Percentiles rank a stretch among this genome's conserved stretches.
Evolutionary conservation across 2,329 filamentous ascomycete genomes (phyloP).

Genomic region (Fusarium domesticum): DNA sequence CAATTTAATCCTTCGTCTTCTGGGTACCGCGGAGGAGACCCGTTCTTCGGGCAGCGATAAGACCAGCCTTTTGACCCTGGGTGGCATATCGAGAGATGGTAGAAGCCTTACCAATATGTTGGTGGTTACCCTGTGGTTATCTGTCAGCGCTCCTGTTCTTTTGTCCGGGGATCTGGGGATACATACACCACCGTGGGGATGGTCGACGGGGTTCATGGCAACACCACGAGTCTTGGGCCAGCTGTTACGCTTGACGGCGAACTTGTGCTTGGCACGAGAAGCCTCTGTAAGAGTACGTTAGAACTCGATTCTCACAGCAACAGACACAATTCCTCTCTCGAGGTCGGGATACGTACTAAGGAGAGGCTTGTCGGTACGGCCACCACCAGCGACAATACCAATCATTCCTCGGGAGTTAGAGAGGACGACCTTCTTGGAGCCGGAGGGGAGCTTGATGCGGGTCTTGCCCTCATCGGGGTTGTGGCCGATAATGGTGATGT

Average conservation of each 20-base stretch:
- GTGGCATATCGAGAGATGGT: conserved; percentile 98
- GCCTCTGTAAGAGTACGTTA: conserved; percentile 69
- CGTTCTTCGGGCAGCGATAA: conserved; percentile 98
- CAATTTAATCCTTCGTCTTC: conserved; percentile 93
- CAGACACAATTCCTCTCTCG: not conserved
- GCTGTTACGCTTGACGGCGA: conserved; percentile 99
- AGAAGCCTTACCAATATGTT: conserved; percentile 99
- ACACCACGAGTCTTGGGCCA: conserved; percentile 99
- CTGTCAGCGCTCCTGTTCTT: conserved; percentile 38
- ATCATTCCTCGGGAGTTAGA: conserved; percentile 96
- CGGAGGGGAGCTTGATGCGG: conserved; percentile 97
- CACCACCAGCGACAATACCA: conserved; percentile 98
- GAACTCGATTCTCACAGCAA: conserved; percentile 25
- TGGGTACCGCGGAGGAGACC: conserved; percentile 99
- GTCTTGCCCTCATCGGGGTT: conserved; percentile 99
- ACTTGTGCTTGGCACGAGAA: conserved; percentile 99
- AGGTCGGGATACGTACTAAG: conserved; percentile 64
- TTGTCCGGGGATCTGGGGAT: conserved; percentile 8
- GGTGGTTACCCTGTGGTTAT: conserved; percentile 82
- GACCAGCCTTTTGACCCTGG: conserved; percentile 99
- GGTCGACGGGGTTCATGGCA: conserved; percentile 99
- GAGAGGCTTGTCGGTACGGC: conserved; percentile 98
- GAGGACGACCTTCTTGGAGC: conserved; percentile 98
- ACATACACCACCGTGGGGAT: conserved; percentile 89
- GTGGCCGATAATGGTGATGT: conserved; percentile 96